Conservation (phyloP, 169 alveolate genomes). For the Cystoisospora suis region DNA sequence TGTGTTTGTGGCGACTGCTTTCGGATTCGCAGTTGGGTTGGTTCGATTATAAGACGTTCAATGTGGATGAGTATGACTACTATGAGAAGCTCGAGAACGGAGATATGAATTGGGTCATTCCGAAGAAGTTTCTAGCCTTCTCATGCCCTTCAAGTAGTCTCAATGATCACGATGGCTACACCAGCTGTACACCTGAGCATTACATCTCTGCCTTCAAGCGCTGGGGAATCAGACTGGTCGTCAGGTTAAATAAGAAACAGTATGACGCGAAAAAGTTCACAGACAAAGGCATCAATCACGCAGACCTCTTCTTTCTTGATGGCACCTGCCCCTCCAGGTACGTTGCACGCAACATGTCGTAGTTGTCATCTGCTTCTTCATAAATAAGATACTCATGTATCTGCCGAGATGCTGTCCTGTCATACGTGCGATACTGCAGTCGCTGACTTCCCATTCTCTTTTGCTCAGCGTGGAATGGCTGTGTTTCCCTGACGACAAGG, state of each 20-base stretch:
- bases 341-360: background rate
- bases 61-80: slow-evolving; percentile 87
- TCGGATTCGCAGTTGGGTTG: slow-evolving; percentile 79
- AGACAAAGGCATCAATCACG: slow-evolving; percentile 80
- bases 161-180: slow-evolving; percentile 73
- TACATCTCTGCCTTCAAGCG: slow-evolving; percentile 88
- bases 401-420: too few relatives aligned
- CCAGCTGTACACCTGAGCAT: slow-evolving; percentile 87
- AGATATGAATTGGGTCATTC: slow-evolving; percentile 93
- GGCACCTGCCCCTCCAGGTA: slow-evolving; percentile 91
- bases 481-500: too few relatives aligned
- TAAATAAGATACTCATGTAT: too few relatives aligned
- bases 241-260: slow-evolving; percentile 89
- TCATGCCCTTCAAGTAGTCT: slow-evolving; percentile 85
- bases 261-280: slow-evolving; percentile 85
- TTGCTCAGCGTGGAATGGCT: too few relatives aligned
- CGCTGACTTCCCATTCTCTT: too few relatives aligned
- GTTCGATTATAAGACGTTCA: slow-evolving; percentile 87
- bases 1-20: background rate
- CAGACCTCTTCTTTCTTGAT: slow-evolving; percentile 87
- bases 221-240: slow-evolving; percentile 84
- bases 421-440: too few relatives aligned
- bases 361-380: too few relatives aligned
- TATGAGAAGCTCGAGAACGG: slow-evolving; percentile 89
- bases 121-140: slow-evolving; percentile 92